A percentile compares a stretch with the other conserved stretches of the same genome.
Evolutionary conservation across 1,284 basidiomycete genomes (phyloP).

Genomic region (Afroboletus lepidellus): DNA sequence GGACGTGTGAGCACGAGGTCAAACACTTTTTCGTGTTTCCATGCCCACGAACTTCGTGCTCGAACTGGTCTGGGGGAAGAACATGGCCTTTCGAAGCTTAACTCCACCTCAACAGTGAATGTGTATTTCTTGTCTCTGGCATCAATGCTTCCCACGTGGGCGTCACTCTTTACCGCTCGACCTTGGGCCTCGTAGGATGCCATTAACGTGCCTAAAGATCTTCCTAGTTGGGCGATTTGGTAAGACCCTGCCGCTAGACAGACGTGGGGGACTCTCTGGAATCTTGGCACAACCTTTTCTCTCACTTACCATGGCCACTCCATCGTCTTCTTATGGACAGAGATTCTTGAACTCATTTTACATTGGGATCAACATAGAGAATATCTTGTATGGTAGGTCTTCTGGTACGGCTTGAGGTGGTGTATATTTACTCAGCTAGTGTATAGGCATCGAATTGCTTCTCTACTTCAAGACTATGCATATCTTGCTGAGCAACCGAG

Average conservation of each 20-base stretch:
- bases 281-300: background rate
- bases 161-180: too few species aligned
- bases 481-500: background rate
- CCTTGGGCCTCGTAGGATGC: too few species aligned
- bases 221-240: background rate
- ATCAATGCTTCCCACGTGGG: too few species aligned
- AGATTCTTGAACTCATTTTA: background rate
- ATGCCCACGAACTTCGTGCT: too few species aligned
- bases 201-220: too few species aligned
- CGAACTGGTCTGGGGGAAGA: too few species aligned
- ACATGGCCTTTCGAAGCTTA: too few species aligned
- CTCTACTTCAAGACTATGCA: constrained; percentile 4
- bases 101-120: too few species aligned
- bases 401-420: too few species aligned
- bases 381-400: constrained; percentile 3
- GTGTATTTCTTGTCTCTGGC: too few species aligned
- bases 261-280: background rate
- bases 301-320: background rate
- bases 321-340: background rate
- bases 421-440: background rate
- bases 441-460: background rate
- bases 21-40: too few species aligned
- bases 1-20: too few species aligned
- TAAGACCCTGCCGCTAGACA: background rate
- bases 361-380: constrained; percentile 1